Base-by-base conservation (phyloP, 306 rosid species). In the Chamaecrista fasciculata region DNA sequence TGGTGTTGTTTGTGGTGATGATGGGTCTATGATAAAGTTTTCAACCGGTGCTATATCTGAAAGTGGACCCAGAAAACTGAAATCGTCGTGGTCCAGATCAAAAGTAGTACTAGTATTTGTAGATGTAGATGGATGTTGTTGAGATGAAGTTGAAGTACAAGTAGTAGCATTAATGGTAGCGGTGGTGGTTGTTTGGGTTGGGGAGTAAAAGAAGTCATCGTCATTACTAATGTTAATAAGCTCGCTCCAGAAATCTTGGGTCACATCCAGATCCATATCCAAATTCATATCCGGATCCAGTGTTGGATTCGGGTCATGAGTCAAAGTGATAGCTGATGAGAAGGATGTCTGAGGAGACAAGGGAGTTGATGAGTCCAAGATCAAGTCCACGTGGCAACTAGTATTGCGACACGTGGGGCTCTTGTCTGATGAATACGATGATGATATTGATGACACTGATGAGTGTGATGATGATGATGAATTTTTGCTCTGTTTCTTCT, bases 401-500 rank as follows among this genome's bases (percentile, higher is more conserved):
- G n/a, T n/a, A n/a, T n/a, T n/a, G n/a, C n/a, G n/a, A n/a, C n/a
- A n/a, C n/a, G n/a, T n/a, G n/a, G n/a, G n/a, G n/a, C n/a, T n/a
- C n/a, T n/a, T n/a, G n/a, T 31, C 36, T 31, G 36, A 6, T 6
- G 53, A n/a, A n/a, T n/a, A n/a, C n/a, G n/a, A n/a, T n/a, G n/a
- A n/a, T n/a, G n/a, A n/a, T n/a, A n/a, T n/a, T n/a, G n/a, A n/a
- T n/a, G n/a, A n/a, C n/a, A n/a, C n/a, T n/a, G n/a, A n/a, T n/a
- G n/a, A n/a, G n/a, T n/a, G n/a, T n/a, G n/a, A n/a, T n/a, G n/a
- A n/a, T 15, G 72, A 25, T 55, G 52, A 6, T 4, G 76, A 24
- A 20, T 60, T 34, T 6, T 62, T n/a, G n/a, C n/a, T n/a, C n/a
- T n/a, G 46, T 6, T 31, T n/a, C 46, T 83, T 91, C 75, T 86